These are phyloP conservation scores for Sphagnum contortum DNA, from an alignment of 225 moss, liverwort and hornwort species.

Conservation along the genomic window DNA sequence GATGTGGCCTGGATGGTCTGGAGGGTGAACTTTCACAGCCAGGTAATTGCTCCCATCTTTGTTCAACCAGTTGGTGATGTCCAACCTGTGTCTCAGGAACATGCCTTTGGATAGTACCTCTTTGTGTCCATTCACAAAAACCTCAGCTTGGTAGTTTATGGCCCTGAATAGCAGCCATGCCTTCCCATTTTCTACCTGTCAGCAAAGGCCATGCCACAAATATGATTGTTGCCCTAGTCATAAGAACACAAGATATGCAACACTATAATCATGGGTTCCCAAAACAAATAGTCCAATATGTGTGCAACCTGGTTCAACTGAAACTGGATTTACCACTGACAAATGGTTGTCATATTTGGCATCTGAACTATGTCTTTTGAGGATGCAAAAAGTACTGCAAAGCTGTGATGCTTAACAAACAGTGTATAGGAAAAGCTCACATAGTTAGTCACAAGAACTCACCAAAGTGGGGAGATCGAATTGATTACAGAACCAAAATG, in stretches of 20 bases:
- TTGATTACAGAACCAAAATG: slow-evolving; percentile 89
- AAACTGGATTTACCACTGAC: not conserved
- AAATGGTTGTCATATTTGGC: not conserved
- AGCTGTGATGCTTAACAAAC: too few species aligned
- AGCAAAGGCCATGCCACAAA: slow-evolving; percentile 3
- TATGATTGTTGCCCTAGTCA: slow-evolving; percentile 1
- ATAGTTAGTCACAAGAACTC: too few species aligned
- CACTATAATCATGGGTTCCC: not conserved
- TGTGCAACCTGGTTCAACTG: too few species aligned
- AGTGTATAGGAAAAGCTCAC: too few species aligned
- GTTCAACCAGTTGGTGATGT: slow-evolving; percentile 67
- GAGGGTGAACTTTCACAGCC: slow-evolving; percentile 80
- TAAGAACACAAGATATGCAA: not conserved
- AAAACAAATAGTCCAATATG: not conserved
- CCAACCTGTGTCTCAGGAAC: slow-evolving; percentile 75
- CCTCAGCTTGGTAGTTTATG: slow-evolving; percentile 88
- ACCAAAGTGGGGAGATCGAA: slow-evolving; percentile 49
- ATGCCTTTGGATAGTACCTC: slow-evolving; percentile 63
- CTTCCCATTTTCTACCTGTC: slow-evolving; percentile 39
- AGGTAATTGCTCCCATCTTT: slow-evolving; percentile 42
- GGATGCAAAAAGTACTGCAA: too few species aligned
- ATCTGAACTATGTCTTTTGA: too few species aligned
- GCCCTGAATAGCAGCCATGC: slow-evolving; percentile 74
- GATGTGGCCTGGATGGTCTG: slow-evolving; percentile 83
- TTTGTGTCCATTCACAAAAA: slow-evolving; percentile 77